A percentile compares a stretch with the other conserved stretches of the same genome.
Conservation (phyloP, 257 asterid genomes). For the Nicotiana benthamiana region DNA sequence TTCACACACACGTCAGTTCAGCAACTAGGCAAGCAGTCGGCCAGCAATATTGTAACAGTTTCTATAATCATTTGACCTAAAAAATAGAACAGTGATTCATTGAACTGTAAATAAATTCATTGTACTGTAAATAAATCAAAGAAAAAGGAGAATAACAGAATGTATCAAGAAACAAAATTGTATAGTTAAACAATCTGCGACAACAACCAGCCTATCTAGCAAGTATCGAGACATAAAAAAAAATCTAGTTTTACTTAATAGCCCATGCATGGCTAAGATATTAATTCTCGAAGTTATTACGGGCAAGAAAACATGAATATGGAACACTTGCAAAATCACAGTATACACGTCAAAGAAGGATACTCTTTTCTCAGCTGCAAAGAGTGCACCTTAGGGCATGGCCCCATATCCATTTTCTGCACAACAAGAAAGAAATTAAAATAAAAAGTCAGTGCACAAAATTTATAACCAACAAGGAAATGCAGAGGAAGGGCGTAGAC, state of each 20-base stretch:
- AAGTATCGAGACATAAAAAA: background rate
- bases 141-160: too few species aligned
- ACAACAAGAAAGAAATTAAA: conserved; percentile 4
- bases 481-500: background rate
- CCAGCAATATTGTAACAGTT: background rate
- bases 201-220: background rate
- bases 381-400: conserved; percentile 88
- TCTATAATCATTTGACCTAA: background rate
- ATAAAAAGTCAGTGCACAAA: background rate
- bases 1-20: background rate
- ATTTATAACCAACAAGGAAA: conserved; percentile 6
- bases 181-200: background rate
- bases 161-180: too few species aligned
- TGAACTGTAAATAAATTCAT: background rate
- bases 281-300: background rate
- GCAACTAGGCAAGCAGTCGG: background rate
- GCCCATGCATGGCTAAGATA: background rate
- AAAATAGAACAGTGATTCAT: background rate
- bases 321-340: background rate
- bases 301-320: background rate
- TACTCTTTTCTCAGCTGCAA: conserved; percentile 93
- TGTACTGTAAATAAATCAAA: background rate
- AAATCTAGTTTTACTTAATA: background rate
- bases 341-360: conserved; percentile 32
- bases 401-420: conserved; percentile 96